These are phyloP conservation scores for Flaveria trinervia DNA, from an alignment of 129 eudicot species.

Conservation along the genomic window DNA sequence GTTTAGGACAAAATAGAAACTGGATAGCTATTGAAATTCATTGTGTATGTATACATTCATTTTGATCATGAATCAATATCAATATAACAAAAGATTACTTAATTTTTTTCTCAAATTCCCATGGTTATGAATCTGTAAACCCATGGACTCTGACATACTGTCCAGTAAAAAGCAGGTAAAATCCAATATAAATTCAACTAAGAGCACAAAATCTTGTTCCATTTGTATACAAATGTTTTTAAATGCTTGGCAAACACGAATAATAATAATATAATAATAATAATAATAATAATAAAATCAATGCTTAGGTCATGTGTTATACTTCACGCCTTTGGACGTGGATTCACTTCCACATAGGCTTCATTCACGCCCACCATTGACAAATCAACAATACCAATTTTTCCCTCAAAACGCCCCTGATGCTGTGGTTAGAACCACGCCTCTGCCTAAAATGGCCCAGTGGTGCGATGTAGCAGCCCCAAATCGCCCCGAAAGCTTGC, in stretches of 20 bases:
- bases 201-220: not conserved
- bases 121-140: not conserved
- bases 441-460: no score
- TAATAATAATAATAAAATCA: not conserved
- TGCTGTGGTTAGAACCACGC: no score
- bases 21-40: not conserved
- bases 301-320: no score
- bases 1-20: not conserved
- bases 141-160: not conserved
- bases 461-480: no score
- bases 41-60: not conserved
- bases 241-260: not conserved
- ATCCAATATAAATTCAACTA: not conserved
- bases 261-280: not conserved
- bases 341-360: no score
- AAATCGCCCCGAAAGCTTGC: no score
- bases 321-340: no score
- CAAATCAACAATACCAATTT: no score
- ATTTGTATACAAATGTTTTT: not conserved
- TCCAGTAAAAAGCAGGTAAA: not conserved
- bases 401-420: no score
- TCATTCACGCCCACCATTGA: no score
- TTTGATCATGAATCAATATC: conserved; percentile 2
- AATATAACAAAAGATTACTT: not conserved
- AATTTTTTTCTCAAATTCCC: not conserved